Evolutionary conservation across 2,329 filamentous ascomycete species (phyloP).

Genomic region (Lachnellula subtilissima): DNA sequence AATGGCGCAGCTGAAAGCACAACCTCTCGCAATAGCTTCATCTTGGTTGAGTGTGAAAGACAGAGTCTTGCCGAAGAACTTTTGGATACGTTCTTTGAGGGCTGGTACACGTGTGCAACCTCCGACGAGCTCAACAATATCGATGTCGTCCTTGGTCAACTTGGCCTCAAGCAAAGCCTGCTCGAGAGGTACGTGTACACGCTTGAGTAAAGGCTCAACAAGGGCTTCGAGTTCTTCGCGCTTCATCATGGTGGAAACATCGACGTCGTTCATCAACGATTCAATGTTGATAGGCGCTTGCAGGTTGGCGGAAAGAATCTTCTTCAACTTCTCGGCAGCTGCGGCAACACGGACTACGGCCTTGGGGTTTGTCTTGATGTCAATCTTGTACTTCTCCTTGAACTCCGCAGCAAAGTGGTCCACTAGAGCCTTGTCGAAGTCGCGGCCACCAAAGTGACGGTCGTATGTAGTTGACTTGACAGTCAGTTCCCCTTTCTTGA

Average conservation of each 20-base stretch:
- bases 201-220: slow-evolving; percentile 75
- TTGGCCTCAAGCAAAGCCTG: slow-evolving; percentile 92
- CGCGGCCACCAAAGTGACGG: slow-evolving; percentile 92
- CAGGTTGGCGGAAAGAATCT: slow-evolving; percentile 93
- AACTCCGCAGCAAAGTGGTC: slow-evolving; percentile 96
- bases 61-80: slow-evolving; percentile 87
- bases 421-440: slow-evolving; percentile 92
- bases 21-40: slow-evolving; percentile 91
- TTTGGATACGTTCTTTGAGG: slow-evolving; percentile 82
- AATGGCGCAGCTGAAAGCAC: slow-evolving; percentile 95
- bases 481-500: slow-evolving; percentile 91
- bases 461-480: slow-evolving; percentile 92
- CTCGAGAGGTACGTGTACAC: slow-evolving; percentile 71
- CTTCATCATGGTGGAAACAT: slow-evolving; percentile 84
- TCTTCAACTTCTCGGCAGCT: slow-evolving; percentile 96
- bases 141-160: slow-evolving; percentile 86
- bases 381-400: slow-evolving; percentile 96
- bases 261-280: slow-evolving; percentile 96
- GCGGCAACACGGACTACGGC: slow-evolving; percentile 81
- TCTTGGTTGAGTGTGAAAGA: slow-evolving; percentile 98
- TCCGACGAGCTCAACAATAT: slow-evolving; percentile 87
- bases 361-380: slow-evolving; percentile 86
- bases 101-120: slow-evolving; percentile 90
- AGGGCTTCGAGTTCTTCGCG: slow-evolving; percentile 91
- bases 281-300: slow-evolving; percentile 92